Conservation (phyloP, 306 rosid species). For the Inga leiocalycina region DNA sequence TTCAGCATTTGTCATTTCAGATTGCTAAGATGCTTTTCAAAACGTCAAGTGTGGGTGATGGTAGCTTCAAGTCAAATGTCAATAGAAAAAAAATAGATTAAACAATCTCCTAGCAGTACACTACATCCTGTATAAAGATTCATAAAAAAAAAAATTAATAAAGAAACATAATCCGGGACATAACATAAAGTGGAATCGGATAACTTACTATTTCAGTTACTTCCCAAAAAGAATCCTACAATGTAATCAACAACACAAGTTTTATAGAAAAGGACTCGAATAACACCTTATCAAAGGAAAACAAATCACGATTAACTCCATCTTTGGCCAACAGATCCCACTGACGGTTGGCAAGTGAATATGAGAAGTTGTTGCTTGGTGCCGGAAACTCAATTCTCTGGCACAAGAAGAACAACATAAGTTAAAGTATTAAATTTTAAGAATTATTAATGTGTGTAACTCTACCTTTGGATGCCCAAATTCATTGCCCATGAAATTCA, state of each 20-base stretch:
- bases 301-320: constrained; percentile 62
- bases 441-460: constrained; percentile 20
- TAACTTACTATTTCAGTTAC: constrained; percentile 21
- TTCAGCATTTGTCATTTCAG: constrained; percentile 14
- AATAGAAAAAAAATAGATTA: constrained; percentile 19
- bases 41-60: background rate
- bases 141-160: constrained; percentile 11
- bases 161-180: background rate
- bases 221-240: constrained; percentile 18
- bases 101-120: constrained; percentile 10
- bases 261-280: constrained; percentile 20
- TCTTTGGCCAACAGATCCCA: constrained; percentile 79
- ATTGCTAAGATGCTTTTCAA: constrained; percentile 7
- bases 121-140: constrained; percentile 24
- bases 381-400: constrained; percentile 93
- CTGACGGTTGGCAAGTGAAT: constrained; percentile 73
- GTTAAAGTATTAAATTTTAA: constrained; percentile 20
- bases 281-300: constrained; percentile 75
- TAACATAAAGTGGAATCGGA: background rate
- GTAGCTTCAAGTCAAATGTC: constrained; percentile 22
- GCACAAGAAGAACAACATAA: constrained; percentile 39
- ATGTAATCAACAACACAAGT: constrained; percentile 19
- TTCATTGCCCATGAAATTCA: constrained; percentile 98
- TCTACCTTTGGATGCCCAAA: constrained; percentile 94
- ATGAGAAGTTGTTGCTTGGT: constrained; percentile 79